Evolutionary conservation across 495 filamentous ascomycete genomes (phyloP).

Genomic region (Penicillium dipodomyicola): DNA sequence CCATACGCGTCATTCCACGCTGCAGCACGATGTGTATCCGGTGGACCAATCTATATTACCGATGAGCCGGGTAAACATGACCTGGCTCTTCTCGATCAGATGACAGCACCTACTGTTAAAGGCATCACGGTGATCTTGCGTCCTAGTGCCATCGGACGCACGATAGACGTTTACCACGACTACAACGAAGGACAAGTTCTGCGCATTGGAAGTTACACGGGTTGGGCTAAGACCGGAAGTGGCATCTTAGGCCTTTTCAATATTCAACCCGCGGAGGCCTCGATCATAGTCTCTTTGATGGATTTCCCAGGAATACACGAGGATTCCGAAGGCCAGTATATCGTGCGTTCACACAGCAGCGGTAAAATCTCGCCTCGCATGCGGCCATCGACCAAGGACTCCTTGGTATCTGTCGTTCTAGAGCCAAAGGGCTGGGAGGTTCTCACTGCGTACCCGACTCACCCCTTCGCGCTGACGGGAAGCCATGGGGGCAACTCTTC

Average conservation of each 20-base stretch:
- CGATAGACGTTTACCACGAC: conserved; percentile 66
- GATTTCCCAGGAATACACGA: conserved; percentile 68
- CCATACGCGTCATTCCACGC: conserved; percentile 79
- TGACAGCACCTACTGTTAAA: conserved; percentile 65
- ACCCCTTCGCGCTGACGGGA: conserved; percentile 46
- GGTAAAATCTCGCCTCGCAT: conserved; percentile 59
- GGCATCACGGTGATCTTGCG: conserved; percentile 75
- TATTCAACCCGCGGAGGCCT: conserved; percentile 52
- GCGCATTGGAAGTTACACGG: conserved; percentile 73
- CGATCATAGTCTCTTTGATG: conserved; percentile 64
- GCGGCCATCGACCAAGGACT: conserved; percentile 32
- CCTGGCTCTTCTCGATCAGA: conserved; percentile 67
- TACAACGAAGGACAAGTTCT: conserved; percentile 72
- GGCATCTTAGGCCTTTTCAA: conserved; percentile 86
- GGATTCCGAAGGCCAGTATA: conserved; percentile 48
- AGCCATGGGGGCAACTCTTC: conserved; percentile 11
- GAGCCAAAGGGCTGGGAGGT: conserved; percentile 74
- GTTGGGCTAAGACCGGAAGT: conserved; percentile 62
- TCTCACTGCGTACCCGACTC: conserved; percentile 67
- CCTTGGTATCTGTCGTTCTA: conserved; percentile 58
- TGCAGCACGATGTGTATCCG: conserved; percentile 83
- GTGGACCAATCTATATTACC: conserved; percentile 91
- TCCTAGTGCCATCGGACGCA: conserved; percentile 66
- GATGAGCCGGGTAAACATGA: conserved; percentile 83
- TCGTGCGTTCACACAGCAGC: conserved; percentile 69